Base-by-base conservation (phyloP, 2,329 filamentous ascomycete genomes). In the Pseudocercospora crystallina region DNA sequence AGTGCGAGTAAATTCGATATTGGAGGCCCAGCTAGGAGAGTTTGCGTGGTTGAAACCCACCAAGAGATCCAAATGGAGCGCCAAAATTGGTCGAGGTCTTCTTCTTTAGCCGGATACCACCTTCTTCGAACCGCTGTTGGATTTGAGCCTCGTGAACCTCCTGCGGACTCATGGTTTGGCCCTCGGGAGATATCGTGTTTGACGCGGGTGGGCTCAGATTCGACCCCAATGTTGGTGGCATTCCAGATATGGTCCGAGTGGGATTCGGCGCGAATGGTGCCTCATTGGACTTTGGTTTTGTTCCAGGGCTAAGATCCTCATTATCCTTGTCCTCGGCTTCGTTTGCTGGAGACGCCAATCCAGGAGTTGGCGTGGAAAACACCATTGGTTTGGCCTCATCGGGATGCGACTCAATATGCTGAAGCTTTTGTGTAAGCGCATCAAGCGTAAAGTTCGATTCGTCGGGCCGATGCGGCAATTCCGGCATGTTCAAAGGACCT, bases 1-100 rank as follows among this genome's bases (percentile, higher is more conserved):
- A 34, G 32, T 15, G n/a, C 38, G 33, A 17, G 14, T 17, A 12
- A n/a, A 17, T 29, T 31, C 12, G 12, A 38, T 40, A 35, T 11
- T 34, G 9, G 10, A 38, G 39, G 26, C 43, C 29, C 47, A 51
- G 43, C 45, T 58, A 60, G 17, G 61, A 60, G 33, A 55, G 20
- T 32, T 56, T 58, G 39, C 61, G 58, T 42, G 53, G 45, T 14
- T 61, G 62, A 47, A 64, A 65, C 5, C 62, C 62, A n/a, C 64
- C 62, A 20, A 70, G 54, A 36, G 61, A 57, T 5, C 68, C 68
- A 48, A 69, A 65, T 1, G 68, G 68, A 8, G 66, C 64, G 17
- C 68, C 68, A 42, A 70, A 70, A 42, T 70, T 70, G 31, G 52
- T 60, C 43, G 66, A 69, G 2, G 62, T 51, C 45, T 68, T 70